Conservation (phyloP, 2,329 filamentous ascomycete species). For the Pyrenochaeta sp. region DNA sequence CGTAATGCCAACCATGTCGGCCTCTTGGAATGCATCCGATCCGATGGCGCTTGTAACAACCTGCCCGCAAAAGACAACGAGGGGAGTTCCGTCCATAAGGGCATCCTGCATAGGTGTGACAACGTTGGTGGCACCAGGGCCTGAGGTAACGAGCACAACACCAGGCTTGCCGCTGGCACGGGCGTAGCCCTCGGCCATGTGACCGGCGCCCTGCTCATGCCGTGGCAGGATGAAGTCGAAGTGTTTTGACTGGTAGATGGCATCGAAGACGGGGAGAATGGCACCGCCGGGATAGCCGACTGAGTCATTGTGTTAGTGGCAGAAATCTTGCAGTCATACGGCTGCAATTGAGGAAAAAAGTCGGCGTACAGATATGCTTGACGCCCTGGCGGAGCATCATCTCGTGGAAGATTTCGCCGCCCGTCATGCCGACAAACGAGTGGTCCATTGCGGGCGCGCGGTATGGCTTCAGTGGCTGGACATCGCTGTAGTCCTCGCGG, state of each 20-base stretch:
- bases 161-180: constrained; percentile 92
- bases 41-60: constrained; percentile 90
- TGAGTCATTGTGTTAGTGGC: constrained; percentile 39
- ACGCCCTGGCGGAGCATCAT: constrained; percentile 96
- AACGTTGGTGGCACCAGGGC: constrained; percentile 95
- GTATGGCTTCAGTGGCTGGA: constrained; percentile 58
- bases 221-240: constrained; percentile 95
- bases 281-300: constrained; percentile 87
- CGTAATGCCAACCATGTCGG: constrained; percentile 92
- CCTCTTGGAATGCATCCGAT: constrained; percentile 96
- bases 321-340: not conserved
- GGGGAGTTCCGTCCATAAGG: constrained; percentile 90
- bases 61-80: constrained; percentile 96
- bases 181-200: constrained; percentile 98
- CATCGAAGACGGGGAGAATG: constrained; percentile 97
- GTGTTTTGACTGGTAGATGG: constrained; percentile 97
- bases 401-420: constrained; percentile 97
- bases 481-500: constrained; percentile 53
- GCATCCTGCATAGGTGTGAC: constrained; percentile 97
- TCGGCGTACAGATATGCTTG: constrained; percentile 87
- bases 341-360: constrained; percentile 6
- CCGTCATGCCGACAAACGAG: constrained; percentile 88
- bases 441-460: constrained; percentile 61
- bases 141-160: constrained; percentile 95
- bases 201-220: constrained; percentile 97